Base-by-base conservation (phyloP, 2,329 filamentous ascomycete genomes). In the Sarocladium brachiariae region DNA sequence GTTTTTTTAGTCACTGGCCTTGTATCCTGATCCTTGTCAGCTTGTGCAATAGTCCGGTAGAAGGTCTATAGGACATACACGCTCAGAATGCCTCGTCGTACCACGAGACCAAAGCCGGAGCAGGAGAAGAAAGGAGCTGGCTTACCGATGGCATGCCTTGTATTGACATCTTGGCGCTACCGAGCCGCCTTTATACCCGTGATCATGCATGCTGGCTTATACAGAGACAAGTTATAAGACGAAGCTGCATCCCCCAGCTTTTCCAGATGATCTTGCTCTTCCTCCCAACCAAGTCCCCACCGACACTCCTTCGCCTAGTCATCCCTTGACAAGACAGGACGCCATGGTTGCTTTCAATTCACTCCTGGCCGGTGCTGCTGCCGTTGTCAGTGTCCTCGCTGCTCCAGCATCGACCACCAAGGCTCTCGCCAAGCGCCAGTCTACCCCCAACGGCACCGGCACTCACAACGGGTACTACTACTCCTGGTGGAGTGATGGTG, bases 401-500 rank as follows among this genome's bases (percentile, higher is more conserved):
- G 48, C 24, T 61, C 68, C 50, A 14, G 33, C 33, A 7, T 7
- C 7, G 34, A 37, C 37, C 13, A 63, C 52, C 25, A 56, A 41
- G 13, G 31, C 23, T 8, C 33, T 56, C 8, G 41, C 33, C 2
- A 54, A 55, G 53, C 60, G 60, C 6, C 51, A 54, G 24, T 54
- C 54, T 10, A 69, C 66, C 1, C 65, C 74, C 43, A 75, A 58
- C 56, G 57, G 58, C 24, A 61, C 59, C 0, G 66, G 66, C 6
- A 60, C 43, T 4, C 60, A 62, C 56, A 66, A 70, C 48, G 73
- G 73, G 9, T 75, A 68, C 58, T 76, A 69, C 58, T 76, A 72
- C 54, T 73, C 68, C 3, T 76, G 68, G 63, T 75, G 73, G 73
- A 72, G 71, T 43, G 71, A 76, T 38, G 70, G 68, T 1, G 69